Conservation (phyloP, 202 grass and related monocot genomes). For the Carex arenaria region DNA sequence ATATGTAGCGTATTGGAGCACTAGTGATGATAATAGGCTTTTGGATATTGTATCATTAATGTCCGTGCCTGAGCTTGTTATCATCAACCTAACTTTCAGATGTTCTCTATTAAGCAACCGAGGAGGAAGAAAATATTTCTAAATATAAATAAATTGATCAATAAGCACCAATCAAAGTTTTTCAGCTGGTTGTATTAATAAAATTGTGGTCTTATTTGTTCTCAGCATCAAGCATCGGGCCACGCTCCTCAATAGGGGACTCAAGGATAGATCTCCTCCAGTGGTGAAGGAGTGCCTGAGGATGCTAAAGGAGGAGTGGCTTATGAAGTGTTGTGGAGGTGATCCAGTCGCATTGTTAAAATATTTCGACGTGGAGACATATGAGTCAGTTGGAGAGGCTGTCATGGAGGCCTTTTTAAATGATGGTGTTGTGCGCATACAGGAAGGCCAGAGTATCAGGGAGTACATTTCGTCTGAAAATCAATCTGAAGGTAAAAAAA, state of each 20-base stretch:
- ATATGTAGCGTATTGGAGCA: background rate
- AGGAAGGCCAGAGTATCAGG: constrained; percentile 67
- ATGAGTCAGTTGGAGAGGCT: constrained; percentile 78
- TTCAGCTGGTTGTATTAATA: background rate
- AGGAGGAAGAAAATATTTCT: background rate
- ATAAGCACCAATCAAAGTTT: background rate
- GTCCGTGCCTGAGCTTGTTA: background rate
- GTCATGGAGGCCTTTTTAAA: constrained; percentile 68
- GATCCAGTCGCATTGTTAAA: constrained; percentile 63
- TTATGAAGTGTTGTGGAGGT: constrained; percentile 62
- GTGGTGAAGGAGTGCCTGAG: constrained; percentile 69
- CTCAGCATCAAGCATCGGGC: constrained; percentile 97
- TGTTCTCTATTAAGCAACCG: background rate
- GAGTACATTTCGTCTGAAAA: constrained; percentile 38
- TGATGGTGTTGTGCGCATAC: constrained; percentile 48
- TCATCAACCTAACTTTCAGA: background rate
- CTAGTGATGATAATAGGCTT: background rate
- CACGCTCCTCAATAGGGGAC: constrained; percentile 75
- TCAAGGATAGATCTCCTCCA: constrained; percentile 61
- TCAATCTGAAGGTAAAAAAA: constrained; percentile 46
- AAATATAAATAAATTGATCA: background rate
- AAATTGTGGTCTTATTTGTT: constrained; percentile 11
- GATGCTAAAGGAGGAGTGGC: constrained; percentile 97
- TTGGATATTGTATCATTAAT: background rate
- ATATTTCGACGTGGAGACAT: constrained; percentile 93